Conservation (phyloP, 352 stramenopile species). For the Globisporangium okanoganense region DNA sequence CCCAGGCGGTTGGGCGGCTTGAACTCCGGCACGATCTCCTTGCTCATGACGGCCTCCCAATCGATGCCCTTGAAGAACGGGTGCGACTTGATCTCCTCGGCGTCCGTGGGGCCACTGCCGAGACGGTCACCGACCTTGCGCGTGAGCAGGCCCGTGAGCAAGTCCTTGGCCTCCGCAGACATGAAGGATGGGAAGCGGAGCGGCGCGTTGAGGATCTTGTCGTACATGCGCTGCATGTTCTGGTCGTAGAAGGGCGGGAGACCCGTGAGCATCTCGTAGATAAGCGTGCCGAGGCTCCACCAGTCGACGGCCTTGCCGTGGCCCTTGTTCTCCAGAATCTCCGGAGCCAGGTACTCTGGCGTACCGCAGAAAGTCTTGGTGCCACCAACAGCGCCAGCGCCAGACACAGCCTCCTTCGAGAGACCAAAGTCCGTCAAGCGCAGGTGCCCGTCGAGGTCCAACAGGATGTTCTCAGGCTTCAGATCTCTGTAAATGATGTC, state of each 20-base stretch:
- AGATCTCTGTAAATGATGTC: slow-evolving; percentile 97
- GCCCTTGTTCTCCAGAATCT: slow-evolving; percentile 94
- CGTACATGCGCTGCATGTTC: slow-evolving; percentile 94
- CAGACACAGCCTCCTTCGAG: slow-evolving; percentile 90
- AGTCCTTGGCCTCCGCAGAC: slow-evolving; percentile 83
- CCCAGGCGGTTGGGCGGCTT: slow-evolving; percentile 87
- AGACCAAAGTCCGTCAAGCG: slow-evolving; percentile 94
- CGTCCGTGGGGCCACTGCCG: slow-evolving; percentile 81
- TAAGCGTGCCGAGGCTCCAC: slow-evolving; percentile 91
- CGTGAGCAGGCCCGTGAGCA: slow-evolving; percentile 82
- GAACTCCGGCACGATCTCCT: slow-evolving; percentile 89
- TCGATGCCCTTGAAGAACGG: slow-evolving; percentile 93
- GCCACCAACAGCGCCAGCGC: slow-evolving; percentile 68
- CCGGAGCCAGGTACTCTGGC: slow-evolving; percentile 93
- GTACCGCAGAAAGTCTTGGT: slow-evolving; percentile 93
- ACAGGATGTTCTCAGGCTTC: slow-evolving; percentile 95
- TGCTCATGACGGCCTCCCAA: slow-evolving; percentile 86
- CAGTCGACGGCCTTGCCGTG: slow-evolving; percentile 89
- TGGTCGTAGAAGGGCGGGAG: slow-evolving; percentile 93
- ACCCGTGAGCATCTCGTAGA: slow-evolving; percentile 94
- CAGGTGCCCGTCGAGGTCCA: slow-evolving; percentile 93
- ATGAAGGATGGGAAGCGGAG: slow-evolving; percentile 90
- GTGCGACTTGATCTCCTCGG: slow-evolving; percentile 92
- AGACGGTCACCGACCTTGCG: slow-evolving; percentile 87
- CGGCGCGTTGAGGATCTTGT: slow-evolving; percentile 91